Conservation (phyloP, 192 early-diverging fungal species). For the Backusella tarrabulga region DNA sequence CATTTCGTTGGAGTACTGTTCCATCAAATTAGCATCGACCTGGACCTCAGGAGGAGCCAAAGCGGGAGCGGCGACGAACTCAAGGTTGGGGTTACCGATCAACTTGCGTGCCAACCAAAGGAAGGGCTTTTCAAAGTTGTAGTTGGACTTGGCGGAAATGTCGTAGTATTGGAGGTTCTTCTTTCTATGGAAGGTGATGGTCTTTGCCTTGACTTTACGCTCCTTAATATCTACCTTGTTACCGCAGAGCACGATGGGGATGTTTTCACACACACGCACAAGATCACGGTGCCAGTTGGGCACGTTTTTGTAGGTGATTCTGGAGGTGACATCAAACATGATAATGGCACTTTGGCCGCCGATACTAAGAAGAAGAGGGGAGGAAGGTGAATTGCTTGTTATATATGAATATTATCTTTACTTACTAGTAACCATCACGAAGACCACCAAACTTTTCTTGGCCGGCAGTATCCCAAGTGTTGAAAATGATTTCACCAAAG, state of each 20-base stretch:
- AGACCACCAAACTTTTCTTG: conserved; percentile 99
- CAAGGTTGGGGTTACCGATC: conserved; percentile 89
- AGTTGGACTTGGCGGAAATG: conserved; percentile 99
- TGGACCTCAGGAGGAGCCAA: conserved; percentile 92
- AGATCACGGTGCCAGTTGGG: conserved; percentile 99
- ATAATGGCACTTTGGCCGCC: conserved; percentile 99
- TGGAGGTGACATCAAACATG: conserved; percentile 99
- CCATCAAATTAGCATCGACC: conserved; percentile 76
- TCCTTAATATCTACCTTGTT: conserved; percentile 99
- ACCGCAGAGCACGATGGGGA: conserved; percentile 99
- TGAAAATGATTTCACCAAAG: conserved; percentile 96
- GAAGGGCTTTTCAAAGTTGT: conserved; percentile 99
- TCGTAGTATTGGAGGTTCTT: conserved; percentile 99
- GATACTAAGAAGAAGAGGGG: conserved; percentile 53
- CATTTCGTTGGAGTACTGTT: conserved; percentile 81
- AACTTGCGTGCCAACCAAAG: conserved; percentile 99
- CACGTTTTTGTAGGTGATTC: conserved; percentile 99
- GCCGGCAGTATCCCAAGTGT: conserved; percentile 99
- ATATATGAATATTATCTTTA: conserved; percentile 5
- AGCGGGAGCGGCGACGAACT: conserved; percentile 97
- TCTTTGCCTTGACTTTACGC: conserved; percentile 99
- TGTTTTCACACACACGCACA: conserved; percentile 99
- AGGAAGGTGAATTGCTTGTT: background rate
- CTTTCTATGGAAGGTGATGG: conserved; percentile 99
- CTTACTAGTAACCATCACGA: conserved; percentile 98